These are phyloP conservation scores for Boletus subcaerulescens DNA, from an alignment of 768 basidiomycete species.

Conservation along the genomic window DNA sequence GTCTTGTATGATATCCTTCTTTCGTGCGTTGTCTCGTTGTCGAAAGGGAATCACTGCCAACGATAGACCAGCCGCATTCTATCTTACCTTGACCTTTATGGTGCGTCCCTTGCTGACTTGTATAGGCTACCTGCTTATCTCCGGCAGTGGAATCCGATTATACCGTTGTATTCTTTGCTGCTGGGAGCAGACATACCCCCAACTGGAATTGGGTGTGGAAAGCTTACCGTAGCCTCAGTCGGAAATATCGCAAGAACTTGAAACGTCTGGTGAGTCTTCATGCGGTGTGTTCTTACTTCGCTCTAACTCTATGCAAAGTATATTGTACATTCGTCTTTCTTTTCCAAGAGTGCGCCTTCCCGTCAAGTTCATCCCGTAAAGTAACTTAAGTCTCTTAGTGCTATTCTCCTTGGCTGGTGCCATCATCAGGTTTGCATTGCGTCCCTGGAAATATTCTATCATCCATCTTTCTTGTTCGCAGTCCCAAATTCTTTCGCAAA, in stretches of 20 bases:
- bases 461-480: slow-evolving; percentile 25
- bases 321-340: slow-evolving; percentile 85
- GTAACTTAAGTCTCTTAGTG: slow-evolving; percentile 47
- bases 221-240: slow-evolving; percentile 73
- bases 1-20: slow-evolving; percentile 78
- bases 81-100: slow-evolving; percentile 77
- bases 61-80: slow-evolving; percentile 58
- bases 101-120: slow-evolving; percentile 36
- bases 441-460: not conserved
- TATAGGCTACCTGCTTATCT: not conserved
- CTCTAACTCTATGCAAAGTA: slow-evolving; percentile 46
- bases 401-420: slow-evolving; percentile 85
- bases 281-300: not conserved
- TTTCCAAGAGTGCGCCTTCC: slow-evolving; percentile 69
- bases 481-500: slow-evolving; percentile 90
- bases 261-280: slow-evolving; percentile 64
- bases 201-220: slow-evolving; percentile 93
- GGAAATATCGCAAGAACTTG: slow-evolving; percentile 86
- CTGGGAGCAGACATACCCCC: slow-evolving; percentile 70
- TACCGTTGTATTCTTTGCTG: slow-evolving; percentile 83
- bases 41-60: slow-evolving; percentile 3
- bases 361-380: not conserved
- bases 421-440: slow-evolving; percentile 65
- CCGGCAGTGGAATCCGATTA: slow-evolving; percentile 84
- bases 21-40: slow-evolving; percentile 45